phyloP scores from a whole-genome alignment of 1,284 basidiomycete genomes.

The Schizopora paradoxa region DNA sequence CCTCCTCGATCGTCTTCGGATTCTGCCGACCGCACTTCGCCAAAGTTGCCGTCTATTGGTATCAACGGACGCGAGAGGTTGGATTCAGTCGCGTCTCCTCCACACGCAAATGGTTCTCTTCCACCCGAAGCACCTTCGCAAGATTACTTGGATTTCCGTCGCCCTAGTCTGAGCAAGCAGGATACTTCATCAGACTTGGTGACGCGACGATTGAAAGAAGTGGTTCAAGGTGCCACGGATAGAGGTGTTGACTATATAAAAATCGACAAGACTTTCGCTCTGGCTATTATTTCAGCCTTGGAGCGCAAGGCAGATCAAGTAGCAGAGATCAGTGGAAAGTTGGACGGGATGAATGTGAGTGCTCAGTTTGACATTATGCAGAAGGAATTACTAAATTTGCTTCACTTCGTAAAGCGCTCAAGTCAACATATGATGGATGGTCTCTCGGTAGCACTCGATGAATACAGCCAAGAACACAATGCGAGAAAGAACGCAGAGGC shows the following conservation, averaged over 20 bases:
- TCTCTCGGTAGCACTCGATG: constrained; percentile 84
- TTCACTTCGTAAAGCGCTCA: constrained; percentile 66
- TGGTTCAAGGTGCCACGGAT: constrained; percentile 59
- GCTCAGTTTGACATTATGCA: constrained; percentile 6
- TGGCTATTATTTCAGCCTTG: constrained; percentile 65
- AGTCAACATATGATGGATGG: constrained; percentile 93
- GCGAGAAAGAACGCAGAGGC: constrained; percentile 86
- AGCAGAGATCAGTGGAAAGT: constrained; percentile 64
- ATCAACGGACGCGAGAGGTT: not conserved
- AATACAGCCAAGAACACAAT: constrained; percentile 88
- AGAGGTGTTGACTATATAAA: constrained; percentile 60
- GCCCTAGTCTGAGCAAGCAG: constrained; percentile 21
- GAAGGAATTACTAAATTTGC: constrained; percentile 1
- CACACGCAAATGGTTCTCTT: not conserved
- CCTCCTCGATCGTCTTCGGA: constrained; percentile 13
- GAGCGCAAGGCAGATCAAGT: constrained; percentile 65
- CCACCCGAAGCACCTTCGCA: not conserved
- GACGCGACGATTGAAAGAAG: constrained; percentile 49
- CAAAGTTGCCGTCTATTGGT: constrained; percentile 5
- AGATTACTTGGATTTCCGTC: too few species aligned
- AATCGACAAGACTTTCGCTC: constrained; percentile 72
- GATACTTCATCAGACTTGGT: constrained; percentile 43
- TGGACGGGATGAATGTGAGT: constrained; percentile 83
- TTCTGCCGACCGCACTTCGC: constrained; percentile 6
- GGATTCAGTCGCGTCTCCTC: not conserved